Conservation (phyloP, 23 red algal species). For the Gracilaria domingensis region DNA sequence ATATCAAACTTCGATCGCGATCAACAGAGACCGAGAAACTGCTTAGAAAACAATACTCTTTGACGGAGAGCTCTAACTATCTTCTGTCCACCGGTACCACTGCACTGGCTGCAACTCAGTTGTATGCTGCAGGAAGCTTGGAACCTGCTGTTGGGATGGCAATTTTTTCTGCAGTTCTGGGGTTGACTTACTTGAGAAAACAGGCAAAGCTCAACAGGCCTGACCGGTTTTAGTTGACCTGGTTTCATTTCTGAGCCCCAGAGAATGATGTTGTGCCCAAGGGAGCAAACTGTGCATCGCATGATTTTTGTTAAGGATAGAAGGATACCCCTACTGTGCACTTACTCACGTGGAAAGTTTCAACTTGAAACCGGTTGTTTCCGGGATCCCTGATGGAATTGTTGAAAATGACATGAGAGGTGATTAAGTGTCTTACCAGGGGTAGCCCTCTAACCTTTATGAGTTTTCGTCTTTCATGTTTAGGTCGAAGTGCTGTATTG, state of each 20-base stretch:
- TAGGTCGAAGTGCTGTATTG: no score
- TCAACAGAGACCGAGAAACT: constrained; percentile 84
- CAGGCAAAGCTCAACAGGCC: constrained; percentile 52
- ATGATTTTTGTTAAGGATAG: no score
- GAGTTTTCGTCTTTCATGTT: no score
- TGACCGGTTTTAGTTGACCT: constrained; percentile 32
- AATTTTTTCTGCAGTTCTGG: constrained; percentile 49
- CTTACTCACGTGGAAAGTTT: no score
- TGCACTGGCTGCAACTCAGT: constrained; percentile 61
- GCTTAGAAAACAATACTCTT: constrained; percentile 75
- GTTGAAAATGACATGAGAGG: no score
- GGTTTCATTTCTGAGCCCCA: neutral
- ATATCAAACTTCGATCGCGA: constrained; percentile 76
- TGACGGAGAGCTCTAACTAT: constrained; percentile 64
- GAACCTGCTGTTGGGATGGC: constrained; percentile 66
- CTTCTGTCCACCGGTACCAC: constrained; percentile 59
- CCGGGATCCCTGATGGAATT: no score
- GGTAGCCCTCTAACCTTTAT: no score
- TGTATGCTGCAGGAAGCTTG: constrained; percentile 48
- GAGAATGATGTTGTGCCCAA: no score
- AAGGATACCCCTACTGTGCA: no score
- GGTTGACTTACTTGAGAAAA: constrained; percentile 50
- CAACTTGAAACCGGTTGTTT: no score
- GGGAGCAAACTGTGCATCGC: no score
- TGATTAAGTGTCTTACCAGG: no score